These are phyloP conservation scores for Penicillium sp. DNA, from an alignment of 2,329 filamentous ascomycete species.

Conservation along the genomic window DNA sequence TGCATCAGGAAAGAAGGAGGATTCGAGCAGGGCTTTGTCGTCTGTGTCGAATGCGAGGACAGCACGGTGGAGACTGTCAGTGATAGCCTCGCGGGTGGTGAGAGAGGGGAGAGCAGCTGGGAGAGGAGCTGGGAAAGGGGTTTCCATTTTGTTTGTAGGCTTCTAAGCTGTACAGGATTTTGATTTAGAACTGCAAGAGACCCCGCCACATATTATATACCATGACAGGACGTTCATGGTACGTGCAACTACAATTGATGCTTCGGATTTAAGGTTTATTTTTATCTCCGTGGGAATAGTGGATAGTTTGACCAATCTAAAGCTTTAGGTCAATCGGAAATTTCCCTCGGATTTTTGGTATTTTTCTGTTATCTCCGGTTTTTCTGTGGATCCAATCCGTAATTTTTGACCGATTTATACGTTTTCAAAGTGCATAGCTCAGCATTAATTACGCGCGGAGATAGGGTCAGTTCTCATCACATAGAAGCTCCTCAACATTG, in stretches of 20 bases:
- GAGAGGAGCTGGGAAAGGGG: not conserved
- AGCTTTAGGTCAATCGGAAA: not conserved
- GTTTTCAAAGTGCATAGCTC: not conserved
- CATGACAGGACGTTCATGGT: too few relatives aligned
- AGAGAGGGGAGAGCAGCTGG: slow-evolving; percentile 14
- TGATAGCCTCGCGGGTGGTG: slow-evolving; percentile 31
- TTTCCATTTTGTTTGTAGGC: not conserved
- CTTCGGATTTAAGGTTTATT: too few relatives aligned
- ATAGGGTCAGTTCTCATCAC: not conserved
- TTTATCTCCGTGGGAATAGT: too few relatives aligned
- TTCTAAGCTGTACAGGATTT: not conserved
- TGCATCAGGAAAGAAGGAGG: slow-evolving; percentile 26
- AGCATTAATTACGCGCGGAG: not conserved
- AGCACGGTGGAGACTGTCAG: slow-evolving; percentile 34
- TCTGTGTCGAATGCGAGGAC: slow-evolving; percentile 29
- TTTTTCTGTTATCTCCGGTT: not conserved
- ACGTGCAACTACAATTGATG: too few relatives aligned
- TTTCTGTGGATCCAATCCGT: not conserved
- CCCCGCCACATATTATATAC: not conserved
- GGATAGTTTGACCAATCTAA: too few relatives aligned
- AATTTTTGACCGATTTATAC: not conserved
- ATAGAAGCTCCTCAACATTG: not conserved
- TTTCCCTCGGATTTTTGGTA: not conserved
- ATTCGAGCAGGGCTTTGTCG: slow-evolving; percentile 30
- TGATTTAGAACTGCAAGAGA: not conserved